Percentiles rank a stretch among this genome's conserved stretches.
Conservation (phyloP, 2,329 filamentous ascomycete genomes). For the Plectosphaerella cucumerina region DNA sequence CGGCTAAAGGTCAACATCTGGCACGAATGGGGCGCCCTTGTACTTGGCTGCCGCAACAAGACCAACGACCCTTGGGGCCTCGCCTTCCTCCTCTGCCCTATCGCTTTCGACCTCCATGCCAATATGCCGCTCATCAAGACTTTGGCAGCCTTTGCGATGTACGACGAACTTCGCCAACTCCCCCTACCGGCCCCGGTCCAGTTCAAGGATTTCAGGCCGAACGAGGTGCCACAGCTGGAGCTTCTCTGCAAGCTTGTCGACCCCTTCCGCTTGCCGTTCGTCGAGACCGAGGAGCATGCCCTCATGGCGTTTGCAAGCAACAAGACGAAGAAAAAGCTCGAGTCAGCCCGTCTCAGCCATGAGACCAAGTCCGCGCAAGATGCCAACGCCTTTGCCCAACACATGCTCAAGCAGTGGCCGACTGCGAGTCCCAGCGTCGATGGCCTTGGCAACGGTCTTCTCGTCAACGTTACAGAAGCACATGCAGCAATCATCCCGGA, state of each 20-base stretch:
- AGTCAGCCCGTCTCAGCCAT: conserved; percentile 22
- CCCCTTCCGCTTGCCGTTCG: conserved; percentile 21
- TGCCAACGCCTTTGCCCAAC: conserved; percentile 30
- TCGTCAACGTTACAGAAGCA: conserved; percentile 33
- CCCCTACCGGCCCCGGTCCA: conserved; percentile 27
- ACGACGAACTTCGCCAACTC: conserved; percentile 31
- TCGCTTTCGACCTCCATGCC: conserved; percentile 34
- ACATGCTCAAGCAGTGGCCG: conserved; percentile 42
- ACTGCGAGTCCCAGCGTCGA: conserved; percentile 25
- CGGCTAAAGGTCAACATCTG: conserved; percentile 29
- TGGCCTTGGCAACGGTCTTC: conserved; percentile 18
- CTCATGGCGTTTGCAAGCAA: conserved; percentile 18
- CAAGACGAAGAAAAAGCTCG: conserved; percentile 25
- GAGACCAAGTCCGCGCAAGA: conserved; percentile 24
- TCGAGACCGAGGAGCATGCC: conserved; percentile 17
- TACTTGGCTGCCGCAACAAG: conserved; percentile 26
- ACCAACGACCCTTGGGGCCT: conserved; percentile 25
- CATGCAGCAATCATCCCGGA: conserved; percentile 34
- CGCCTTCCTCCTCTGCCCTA: conserved; percentile 39
- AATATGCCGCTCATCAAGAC: conserved; percentile 36
- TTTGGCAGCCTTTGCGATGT: conserved; percentile 38
- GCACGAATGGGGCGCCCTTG: conserved; percentile 38
- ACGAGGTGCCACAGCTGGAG: conserved; percentile 25
- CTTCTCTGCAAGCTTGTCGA: conserved; percentile 26
- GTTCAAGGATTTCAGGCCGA: conserved; percentile 28